Evolutionary conservation across 2,329 filamentous ascomycete species (phyloP), one percentile per base, ranked within the genome.

Genomic region (Metarhizium anisopliae): DNA sequence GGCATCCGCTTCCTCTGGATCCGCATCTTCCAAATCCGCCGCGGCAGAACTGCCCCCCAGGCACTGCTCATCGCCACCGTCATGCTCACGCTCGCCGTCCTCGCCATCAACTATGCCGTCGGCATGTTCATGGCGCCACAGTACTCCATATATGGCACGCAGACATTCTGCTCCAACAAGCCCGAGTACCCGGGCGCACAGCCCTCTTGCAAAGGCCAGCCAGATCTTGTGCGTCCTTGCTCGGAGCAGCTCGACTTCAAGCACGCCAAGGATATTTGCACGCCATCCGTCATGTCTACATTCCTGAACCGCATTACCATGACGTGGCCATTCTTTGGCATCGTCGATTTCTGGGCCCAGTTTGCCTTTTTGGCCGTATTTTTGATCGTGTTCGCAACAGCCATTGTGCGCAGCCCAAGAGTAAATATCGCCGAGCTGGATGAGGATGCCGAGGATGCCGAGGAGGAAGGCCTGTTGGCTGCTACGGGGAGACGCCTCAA

Each of bases 1-100:
- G 94, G 94, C 50, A 96, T 99, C 64, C 89, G 94, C 61, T 96
- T 99, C 78, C 81, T 99, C 53, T 99, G 94, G 94, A 79, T 99
- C 63, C 87, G 83, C 57, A 84, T 99, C 65, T 97, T 97, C 80
- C 85, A 87, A 69, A 93, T 99, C 64, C 84, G 90, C 64, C 90
- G 87, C 66, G 90, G 91, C 32, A 85, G 92, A 62, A 97, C 93
- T 1, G 87, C 89, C 0, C 94, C 94, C 0, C 94, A 97, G 69
- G 94, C 93, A 1, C 79, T 99, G 6, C 82, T 99, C 54, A 84
- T 96, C 67, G 89, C 90, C 2, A 96, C 93, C 0, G 90, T 95
- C 11, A 84, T 99, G 76, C 79, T 99, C 50, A 93, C 90, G 0
- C 80, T 97, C 60, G 93, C 95, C 61, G 89, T 89, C 2, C 76